A percentile compares a stretch with the other conserved stretches of the same genome.
Evolutionary conservation across 2,329 filamentous ascomycete genomes (phyloP).

Genomic region (Claviceps pusilla): DNA sequence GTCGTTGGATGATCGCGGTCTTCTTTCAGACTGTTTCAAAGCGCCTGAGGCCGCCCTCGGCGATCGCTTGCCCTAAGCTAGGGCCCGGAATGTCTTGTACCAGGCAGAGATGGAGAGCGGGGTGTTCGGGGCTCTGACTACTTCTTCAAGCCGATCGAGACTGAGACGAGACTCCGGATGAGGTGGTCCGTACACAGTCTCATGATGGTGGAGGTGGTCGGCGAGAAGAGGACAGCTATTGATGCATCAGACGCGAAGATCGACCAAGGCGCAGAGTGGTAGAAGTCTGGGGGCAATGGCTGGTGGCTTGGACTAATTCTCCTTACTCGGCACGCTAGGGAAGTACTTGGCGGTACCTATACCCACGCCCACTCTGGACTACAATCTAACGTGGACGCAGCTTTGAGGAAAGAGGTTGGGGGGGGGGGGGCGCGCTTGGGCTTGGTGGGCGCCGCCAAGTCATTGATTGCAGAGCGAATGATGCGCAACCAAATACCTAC

Average conservation of each 20-base stretch:
- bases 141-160: slow-evolving; percentile 17
- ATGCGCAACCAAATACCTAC: neutral
- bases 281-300: neutral
- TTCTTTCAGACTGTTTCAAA: slow-evolving; percentile 15
- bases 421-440: too few relatives aligned
- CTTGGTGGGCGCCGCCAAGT: neutral
- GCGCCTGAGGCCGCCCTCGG: slow-evolving; percentile 3
- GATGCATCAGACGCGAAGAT: neutral
- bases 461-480: neutral
- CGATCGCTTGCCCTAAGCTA: slow-evolving; percentile 10
- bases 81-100: slow-evolving; percentile 10
- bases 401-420: neutral
- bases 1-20: slow-evolving; percentile 6
- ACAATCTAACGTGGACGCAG: neutral
- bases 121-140: neutral
- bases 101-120: slow-evolving; percentile 1
- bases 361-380: neutral
- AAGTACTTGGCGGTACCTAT: neutral
- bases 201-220: slow-evolving; percentile 14
- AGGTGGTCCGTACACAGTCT: slow-evolving; percentile 11
- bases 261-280: neutral
- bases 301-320: neutral
- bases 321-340: neutral
- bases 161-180: slow-evolving; percentile 10
- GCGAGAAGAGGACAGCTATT: neutral